Conservation (phyloP, 495 filamentous ascomycete species). For the Lepraria neglecta region DNA sequence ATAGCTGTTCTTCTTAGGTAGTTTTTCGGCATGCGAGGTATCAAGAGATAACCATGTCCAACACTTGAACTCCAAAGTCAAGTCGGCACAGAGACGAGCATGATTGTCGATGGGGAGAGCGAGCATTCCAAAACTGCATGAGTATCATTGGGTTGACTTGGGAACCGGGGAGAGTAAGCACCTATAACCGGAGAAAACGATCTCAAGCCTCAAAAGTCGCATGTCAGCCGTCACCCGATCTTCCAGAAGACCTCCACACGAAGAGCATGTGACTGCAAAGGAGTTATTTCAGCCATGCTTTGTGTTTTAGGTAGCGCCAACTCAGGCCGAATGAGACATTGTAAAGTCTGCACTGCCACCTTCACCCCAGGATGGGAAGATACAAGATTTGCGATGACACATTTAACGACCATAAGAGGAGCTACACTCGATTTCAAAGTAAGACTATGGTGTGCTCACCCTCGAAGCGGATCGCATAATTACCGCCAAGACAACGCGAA, state of each 20-base stretch:
- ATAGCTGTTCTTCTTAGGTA: neutral
- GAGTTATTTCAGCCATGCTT: neutral
- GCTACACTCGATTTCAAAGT: too few species aligned
- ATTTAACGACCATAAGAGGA: too few species aligned
- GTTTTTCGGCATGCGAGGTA: neutral
- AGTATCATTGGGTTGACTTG: neutral
- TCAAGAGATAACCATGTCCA: neutral
- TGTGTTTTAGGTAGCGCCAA: neutral
- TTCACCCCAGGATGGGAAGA: too few species aligned
- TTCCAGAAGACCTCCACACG: neutral
- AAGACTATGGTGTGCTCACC: neutral
- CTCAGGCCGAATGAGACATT: neutral
- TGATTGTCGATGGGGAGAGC: neutral
- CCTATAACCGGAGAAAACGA: neutral
- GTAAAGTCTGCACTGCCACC: too few species aligned
- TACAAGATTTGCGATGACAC: too few species aligned
- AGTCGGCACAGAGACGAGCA: neutral
- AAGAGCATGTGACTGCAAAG: neutral
- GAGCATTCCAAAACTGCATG: neutral
- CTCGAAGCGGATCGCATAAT: neutral
- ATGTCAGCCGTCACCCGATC: neutral
- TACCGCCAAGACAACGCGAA: neutral
- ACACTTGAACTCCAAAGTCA: neutral
- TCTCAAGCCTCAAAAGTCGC: neutral
- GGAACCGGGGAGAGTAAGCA: too few species aligned